Evolutionary conservation across 1,284 basidiomycete genomes (phyloP).

Genomic region (Phlebopus sp.): DNA sequence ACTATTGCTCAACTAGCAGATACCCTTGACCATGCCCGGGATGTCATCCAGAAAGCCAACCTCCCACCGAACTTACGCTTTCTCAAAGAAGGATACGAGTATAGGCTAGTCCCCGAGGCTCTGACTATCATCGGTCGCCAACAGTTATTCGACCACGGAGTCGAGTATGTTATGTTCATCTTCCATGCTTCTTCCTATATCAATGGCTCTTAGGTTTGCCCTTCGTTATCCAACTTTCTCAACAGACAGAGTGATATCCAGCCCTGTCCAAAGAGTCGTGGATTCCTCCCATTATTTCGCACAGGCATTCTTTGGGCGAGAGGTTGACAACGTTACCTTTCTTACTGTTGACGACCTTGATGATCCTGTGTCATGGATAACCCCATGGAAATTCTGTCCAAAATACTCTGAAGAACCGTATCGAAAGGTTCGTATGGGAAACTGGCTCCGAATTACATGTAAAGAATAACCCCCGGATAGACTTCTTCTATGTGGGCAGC

Average conservation of each 20-base stretch:
- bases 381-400: constrained; percentile 41
- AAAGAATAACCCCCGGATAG: constrained; percentile 15
- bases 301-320: constrained; percentile 41
- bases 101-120: constrained; percentile 38
- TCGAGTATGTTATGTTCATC: constrained; percentile 26
- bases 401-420: constrained; percentile 1
- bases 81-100: constrained; percentile 40
- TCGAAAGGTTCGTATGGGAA: constrained; percentile 8
- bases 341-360: constrained; percentile 38
- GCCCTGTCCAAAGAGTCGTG: constrained; percentile 42
- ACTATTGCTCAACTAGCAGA: constrained; percentile 36
- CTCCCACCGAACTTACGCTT: constrained; percentile 39
- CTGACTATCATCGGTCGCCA: constrained; percentile 40
- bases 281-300: constrained; percentile 47
- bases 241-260: constrained; percentile 39
- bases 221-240: constrained; percentile 21
- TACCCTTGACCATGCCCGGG: constrained; percentile 33
- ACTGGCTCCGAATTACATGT: background rate
- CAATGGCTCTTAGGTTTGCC: constrained; percentile 13
- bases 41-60: constrained; percentile 27
- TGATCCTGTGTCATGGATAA: constrained; percentile 43
- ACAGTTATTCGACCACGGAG: constrained; percentile 45
- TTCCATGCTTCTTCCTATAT: background rate
- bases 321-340: constrained; percentile 25
- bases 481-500: constrained; percentile 36